Evolutionary conservation across 192 early-diverging fungal genomes (phyloP).

Genomic region (Gonapodya prolifera): DNA sequence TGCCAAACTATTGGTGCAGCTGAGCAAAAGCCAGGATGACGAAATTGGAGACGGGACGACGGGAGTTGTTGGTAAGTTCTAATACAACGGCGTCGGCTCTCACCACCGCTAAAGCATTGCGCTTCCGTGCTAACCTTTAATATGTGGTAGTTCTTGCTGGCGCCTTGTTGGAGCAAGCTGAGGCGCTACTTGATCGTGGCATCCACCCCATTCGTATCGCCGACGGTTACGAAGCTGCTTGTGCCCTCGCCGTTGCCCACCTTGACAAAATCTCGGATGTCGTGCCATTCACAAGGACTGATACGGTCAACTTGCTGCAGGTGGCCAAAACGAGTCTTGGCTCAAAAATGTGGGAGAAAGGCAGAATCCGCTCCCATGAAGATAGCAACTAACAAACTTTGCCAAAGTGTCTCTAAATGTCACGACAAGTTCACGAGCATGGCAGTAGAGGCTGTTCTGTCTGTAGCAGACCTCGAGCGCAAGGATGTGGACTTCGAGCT

Average conservation of each 20-base stretch:
- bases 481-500: slow-evolving; percentile 99
- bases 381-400: neutral
- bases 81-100: neutral
- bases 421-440: slow-evolving; percentile 97
- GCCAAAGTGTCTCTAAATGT: slow-evolving; percentile 71
- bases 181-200: slow-evolving; percentile 84
- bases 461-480: slow-evolving; percentile 95
- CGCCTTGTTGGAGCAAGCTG: slow-evolving; percentile 92
- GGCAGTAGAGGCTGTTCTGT: slow-evolving; percentile 93
- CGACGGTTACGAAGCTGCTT: slow-evolving; percentile 96
- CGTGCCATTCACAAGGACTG: slow-evolving; percentile 68
- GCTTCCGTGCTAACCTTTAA: neutral
- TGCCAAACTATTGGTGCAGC: slow-evolving; percentile 91
- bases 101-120: neutral
- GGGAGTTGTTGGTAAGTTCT: slow-evolving; percentile 80
- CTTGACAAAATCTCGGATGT: slow-evolving; percentile 85
- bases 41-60: slow-evolving; percentile 99
- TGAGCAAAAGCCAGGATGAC: slow-evolving; percentile 97
- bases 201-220: slow-evolving; percentile 99
- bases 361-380: too few relatives aligned
- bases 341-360: slow-evolving; percentile 80
- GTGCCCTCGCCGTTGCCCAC: slow-evolving; percentile 82
- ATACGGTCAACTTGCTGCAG: slow-evolving; percentile 76
- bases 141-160: slow-evolving; percentile 76
- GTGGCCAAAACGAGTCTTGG: slow-evolving; percentile 95